Base-by-base conservation (phyloP, 2,329 filamentous ascomycete species). In the Curvularia sp. region DNA sequence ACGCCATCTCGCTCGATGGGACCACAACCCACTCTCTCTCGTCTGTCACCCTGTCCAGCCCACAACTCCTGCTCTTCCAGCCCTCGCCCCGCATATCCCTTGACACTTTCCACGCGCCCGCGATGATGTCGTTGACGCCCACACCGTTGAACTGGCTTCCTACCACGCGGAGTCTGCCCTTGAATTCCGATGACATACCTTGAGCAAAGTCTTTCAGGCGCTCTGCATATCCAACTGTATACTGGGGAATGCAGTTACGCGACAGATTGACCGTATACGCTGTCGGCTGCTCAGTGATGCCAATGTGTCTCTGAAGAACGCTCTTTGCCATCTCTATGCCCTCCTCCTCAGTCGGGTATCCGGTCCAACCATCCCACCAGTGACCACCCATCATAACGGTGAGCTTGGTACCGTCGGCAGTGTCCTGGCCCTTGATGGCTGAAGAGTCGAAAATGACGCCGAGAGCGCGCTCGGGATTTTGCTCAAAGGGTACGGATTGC, bases 381-480 rank as follows among this genome's bases (percentile, higher is more conserved):
- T 97, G 93, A 1, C 95, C 95, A 58, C 95, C 95, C 55, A 99
- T 81, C 87, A 99, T 96, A 67, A 98, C 91, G 15, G 94, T 97
- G 52, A 98, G 78, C 76, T 96, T 97, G 13, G 92, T 96, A 23
- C 91, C 92, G 0, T 75, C 72, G 1, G 76, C 81, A 3, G 78
- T 81, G 72, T 89, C 86, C 66, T 85, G 82, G 18, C 83, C 84
- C 48, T 77, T 71, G n/a, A 81, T 79, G 18, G 85, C 84, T 63
- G 92, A 87, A 2, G 88, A 91, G 77, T 97, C 93, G 77, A 98
- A 98, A 59, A 98, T 90, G 51, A 98, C 93, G 61, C 95, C 95
- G 5, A 99, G 87, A 0, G 89, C 91, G 60, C 87, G 85, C 75
- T 96, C 91, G 1, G 91, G 90, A 73, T 97, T 96, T 64, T 92